Evolutionary conservation across 2,329 filamentous ascomycete genomes (phyloP), one percentile per base, ranked within the genome.

Genomic region (Anisogramma anomala): DNA sequence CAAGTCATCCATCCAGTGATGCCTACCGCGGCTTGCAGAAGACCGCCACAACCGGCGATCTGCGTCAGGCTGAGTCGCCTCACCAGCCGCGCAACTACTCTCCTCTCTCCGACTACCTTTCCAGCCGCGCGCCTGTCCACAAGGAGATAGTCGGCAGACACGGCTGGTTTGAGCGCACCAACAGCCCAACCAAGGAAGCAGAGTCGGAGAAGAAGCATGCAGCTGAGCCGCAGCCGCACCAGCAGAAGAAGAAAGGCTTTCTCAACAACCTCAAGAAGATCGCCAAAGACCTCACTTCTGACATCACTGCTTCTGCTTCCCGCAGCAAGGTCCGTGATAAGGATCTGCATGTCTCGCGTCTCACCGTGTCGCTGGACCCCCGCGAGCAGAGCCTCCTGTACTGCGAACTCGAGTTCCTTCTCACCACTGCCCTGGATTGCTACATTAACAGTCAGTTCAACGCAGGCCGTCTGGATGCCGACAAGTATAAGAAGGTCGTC

Each of bases 381-480:
- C 68, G 73, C 32, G 72, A 76, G 55, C 74, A 77, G 52, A 71
- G 68, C 36, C 63, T 77, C 7, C 55, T 77, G 6, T 77, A 74
- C 54, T 72, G 71, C 53, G 73, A 78, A 53, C 64, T 77, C 6
- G 72, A 76, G 52, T 77, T 67, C 49, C 57, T 66, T 43, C 54
- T 77, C n/a, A 66, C 64, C 43, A 66, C 63, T 4, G 65, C 66
- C 0, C 53, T 77, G 23, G 68, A 74, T 42, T 55, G 58, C 9
- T 77, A 72, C 56, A 68, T 77, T 42, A 65, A 62, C 9, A 53
- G 60, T 13, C 70, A 77, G 52, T 62, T 74, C 42, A 66, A 70
- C 49, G 64, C 64, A n/a, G 73, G 72, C n/a, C 70, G 70, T 1
- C 59, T 77, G 4, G 61, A 69, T 5, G 58, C 66, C 0, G 63